phyloP scores from a whole-genome alignment of 2,329 filamentous ascomycete genomes.

The Trichoderma sp. region DNA sequence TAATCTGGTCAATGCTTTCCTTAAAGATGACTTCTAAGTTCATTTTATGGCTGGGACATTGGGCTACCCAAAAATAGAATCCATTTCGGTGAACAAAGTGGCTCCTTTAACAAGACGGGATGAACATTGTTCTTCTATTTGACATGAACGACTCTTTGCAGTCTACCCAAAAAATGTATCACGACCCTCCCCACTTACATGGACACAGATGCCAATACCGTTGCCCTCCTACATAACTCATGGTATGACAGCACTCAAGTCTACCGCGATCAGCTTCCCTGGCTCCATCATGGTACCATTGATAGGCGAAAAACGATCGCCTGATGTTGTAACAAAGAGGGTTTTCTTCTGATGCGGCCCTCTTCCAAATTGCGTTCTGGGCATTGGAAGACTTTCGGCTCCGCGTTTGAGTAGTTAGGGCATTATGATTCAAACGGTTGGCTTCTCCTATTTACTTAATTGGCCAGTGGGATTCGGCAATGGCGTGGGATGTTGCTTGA shows the following conservation, averaged over 20 bases:
- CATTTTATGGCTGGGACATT: neutral
- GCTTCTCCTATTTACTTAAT: neutral
- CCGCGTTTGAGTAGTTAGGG: too few species aligned
- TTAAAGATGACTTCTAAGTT: neutral
- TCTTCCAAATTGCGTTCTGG: neutral
- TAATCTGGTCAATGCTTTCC: neutral
- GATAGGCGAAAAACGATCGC: neutral
- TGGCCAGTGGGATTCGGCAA: neutral
- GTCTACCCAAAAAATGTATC: neutral
- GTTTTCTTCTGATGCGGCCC: neutral
- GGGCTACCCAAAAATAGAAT: neutral
- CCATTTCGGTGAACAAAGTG: neutral
- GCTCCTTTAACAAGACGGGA: neutral
- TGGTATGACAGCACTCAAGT: neutral
- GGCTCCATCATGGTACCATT: neutral
- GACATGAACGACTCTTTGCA: neutral
- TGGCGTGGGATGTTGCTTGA: neutral
- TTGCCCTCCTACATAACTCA: neutral
- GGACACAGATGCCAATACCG: neutral
- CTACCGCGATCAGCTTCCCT: neutral
- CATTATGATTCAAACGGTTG: too few species aligned
- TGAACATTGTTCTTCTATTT: neutral
- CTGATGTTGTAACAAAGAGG: neutral
- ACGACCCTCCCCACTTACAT: neutral
- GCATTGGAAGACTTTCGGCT: too few species aligned